Percentiles rank a stretch among this genome's conserved stretches.
These are phyloP conservation scores for Anisogramma anomala DNA, from an alignment of 2,329 filamentous ascomycete species.

Conservation along the genomic window DNA sequence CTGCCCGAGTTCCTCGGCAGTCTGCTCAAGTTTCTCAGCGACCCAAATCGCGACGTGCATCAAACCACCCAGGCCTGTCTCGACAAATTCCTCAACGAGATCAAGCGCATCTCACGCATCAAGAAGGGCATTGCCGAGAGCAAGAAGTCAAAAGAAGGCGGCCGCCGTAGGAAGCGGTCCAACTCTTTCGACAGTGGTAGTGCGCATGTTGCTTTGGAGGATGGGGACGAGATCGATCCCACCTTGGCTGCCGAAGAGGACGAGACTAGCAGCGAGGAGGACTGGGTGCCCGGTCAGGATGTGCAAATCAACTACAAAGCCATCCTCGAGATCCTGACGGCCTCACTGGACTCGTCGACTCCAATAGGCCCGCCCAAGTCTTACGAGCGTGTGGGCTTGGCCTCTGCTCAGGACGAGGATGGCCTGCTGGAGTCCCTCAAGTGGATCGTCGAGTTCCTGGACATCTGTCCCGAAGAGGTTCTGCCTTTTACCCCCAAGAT, in stretches of 20 bases:
- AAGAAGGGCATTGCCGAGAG: conserved; percentile 89
- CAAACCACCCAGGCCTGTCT: conserved; percentile 80
- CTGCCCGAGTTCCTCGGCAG: conserved; percentile 85
- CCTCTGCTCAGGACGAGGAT: conserved; percentile 57
- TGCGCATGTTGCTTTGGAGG: conserved; percentile 43
- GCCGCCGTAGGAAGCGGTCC: conserved; percentile 59
- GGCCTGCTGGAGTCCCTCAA: conserved; percentile 81
- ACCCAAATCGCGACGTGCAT: conserved; percentile 87
- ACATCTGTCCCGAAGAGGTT: conserved; percentile 95
- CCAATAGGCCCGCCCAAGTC: conserved; percentile 1
- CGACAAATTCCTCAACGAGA: conserved; percentile 84
- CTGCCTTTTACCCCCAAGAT: conserved; percentile 89
- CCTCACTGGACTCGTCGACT: conserved; percentile 54
- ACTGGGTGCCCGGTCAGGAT: conserved; percentile 96
- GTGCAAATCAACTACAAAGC: conserved; percentile 87
- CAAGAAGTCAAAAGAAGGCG: conserved; percentile 56
- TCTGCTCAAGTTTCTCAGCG: conserved; percentile 81
- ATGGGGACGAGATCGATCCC: conserved; percentile 49
- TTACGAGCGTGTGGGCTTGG: conserved; percentile 4
- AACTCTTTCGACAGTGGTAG: conserved; percentile 58
- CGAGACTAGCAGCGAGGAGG: conserved; percentile 61
- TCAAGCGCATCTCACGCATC: conserved; percentile 84
- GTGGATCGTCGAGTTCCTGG: conserved; percentile 94
- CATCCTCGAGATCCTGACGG: conserved; percentile 83
- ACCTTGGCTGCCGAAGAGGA: conserved; percentile 46